phyloP scores from a whole-genome alignment of 75 land plant genomes.

The Larix kaempferi region DNA sequence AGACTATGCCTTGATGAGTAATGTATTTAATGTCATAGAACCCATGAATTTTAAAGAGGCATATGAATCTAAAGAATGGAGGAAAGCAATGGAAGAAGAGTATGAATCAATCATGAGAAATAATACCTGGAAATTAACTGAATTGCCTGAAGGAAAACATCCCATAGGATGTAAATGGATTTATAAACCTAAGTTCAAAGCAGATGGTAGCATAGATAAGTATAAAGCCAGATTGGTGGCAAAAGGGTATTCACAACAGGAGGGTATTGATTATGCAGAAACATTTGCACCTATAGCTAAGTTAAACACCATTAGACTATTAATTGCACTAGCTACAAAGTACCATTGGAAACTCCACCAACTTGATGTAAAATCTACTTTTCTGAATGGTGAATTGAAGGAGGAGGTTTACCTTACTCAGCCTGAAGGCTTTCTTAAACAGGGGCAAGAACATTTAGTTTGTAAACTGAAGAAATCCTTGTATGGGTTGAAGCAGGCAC shows the following conservation, averaged over 20 bases:
- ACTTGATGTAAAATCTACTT: constrained; percentile 15
- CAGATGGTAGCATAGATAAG: not conserved
- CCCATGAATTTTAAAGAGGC: not conserved
- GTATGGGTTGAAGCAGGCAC: not conserved
- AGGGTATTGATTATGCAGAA: not conserved
- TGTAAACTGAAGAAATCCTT: not conserved
- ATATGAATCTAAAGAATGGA: not conserved
- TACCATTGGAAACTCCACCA: constrained; percentile 8
- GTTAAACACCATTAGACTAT: not conserved
- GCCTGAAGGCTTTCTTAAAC: not conserved
- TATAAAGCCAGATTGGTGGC: not conserved
- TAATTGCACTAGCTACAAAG: constrained; percentile 1
- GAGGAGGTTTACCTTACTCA: constrained; percentile 12
- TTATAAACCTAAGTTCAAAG: not conserved
- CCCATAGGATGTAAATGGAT: not conserved
- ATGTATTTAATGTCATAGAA: too few relatives aligned
- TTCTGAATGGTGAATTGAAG: constrained; percentile 22
- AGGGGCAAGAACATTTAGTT: not conserved
- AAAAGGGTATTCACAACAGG: not conserved
- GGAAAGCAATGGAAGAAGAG: not conserved
- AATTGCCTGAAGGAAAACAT: not conserved
- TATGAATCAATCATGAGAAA: not conserved
- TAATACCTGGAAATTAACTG: not conserved
- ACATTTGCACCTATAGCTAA: constrained; percentile 24
- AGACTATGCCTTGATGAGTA: too few relatives aligned